Percentiles rank a stretch among this genome's conserved stretches.
Evolutionary conservation across 371 early-diverging fungal species (phyloP).

Genomic region (Paramicrosporidium saccamoebae): DNA sequence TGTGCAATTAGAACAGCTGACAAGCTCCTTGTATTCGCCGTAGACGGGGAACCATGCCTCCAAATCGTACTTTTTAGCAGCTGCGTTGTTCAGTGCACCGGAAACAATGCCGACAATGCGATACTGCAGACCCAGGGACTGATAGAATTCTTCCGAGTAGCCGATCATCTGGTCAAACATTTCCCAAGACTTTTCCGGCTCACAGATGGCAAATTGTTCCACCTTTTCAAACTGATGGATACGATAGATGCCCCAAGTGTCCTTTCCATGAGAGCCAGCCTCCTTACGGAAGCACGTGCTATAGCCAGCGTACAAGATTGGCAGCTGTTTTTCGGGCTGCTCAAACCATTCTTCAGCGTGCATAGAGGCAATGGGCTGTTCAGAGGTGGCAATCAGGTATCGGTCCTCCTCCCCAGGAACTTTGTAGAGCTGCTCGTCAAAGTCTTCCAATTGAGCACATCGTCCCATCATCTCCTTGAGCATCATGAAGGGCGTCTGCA

Average conservation of each 20-base stretch:
- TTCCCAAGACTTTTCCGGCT: constrained; percentile 88
- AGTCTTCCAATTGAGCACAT: constrained; percentile 94
- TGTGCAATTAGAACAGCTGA: constrained; percentile 98
- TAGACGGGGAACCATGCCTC: constrained; percentile 99
- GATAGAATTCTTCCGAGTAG: constrained; percentile 80
- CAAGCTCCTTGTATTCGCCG: constrained; percentile 91
- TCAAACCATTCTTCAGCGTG: constrained; percentile 90
- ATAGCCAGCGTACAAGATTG: constrained; percentile 84
- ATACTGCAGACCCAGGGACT: constrained; percentile 75
- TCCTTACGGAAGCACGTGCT: constrained; percentile 99
- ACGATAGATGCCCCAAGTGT: constrained; percentile 97
- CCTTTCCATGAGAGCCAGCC: constrained; percentile 97
- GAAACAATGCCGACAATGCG: constrained; percentile 86
- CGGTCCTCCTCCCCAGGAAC: constrained; percentile 63
- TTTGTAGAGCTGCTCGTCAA: constrained; percentile 97
- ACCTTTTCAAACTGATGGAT: constrained; percentile 99
- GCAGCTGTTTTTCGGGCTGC: constrained; percentile 57
- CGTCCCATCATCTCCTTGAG: constrained; percentile 85
- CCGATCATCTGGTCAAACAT: constrained; percentile 91
- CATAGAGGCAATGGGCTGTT: constrained; percentile 95
- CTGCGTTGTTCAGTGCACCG: constrained; percentile 96
- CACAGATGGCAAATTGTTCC: constrained; percentile 92
- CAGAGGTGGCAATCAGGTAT: constrained; percentile 97
- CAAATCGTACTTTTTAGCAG: constrained; percentile 97
- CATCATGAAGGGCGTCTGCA: constrained; percentile 98